Percentiles rank a stretch among this genome's conserved stretches.
Evolutionary conservation across 225 moss, liverwort and hornwort species (phyloP).

Genomic region (Bryum argenteum): DNA sequence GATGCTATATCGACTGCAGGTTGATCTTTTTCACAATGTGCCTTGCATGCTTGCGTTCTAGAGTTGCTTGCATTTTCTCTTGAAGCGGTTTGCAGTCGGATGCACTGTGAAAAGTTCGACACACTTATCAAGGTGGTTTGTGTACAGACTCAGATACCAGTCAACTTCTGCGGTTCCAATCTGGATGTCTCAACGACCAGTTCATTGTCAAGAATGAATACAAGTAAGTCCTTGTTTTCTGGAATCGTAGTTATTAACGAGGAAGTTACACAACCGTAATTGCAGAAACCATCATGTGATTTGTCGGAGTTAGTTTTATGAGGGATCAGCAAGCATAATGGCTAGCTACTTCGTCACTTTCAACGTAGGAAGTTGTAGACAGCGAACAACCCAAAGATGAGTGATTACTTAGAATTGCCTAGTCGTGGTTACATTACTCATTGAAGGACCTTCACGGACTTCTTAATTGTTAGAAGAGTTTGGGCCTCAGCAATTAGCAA

Average conservation of each 20-base stretch:
- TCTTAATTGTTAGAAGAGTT: too few relatives aligned
- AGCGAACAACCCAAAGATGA: background rate
- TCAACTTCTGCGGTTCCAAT: conserved; percentile 34
- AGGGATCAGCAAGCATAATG: background rate
- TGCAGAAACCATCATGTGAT: too few relatives aligned
- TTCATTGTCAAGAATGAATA: conserved; percentile 46
- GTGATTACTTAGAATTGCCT: background rate
- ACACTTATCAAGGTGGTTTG: conserved; percentile 9
- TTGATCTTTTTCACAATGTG: background rate
- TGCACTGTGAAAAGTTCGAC: background rate
- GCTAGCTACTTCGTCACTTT: background rate
- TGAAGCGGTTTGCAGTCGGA: background rate
- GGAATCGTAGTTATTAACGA: too few relatives aligned
- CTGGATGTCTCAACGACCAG: conserved; percentile 36
- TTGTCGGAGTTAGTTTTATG: background rate
- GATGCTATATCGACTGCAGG: conserved; percentile 42
- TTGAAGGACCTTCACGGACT: background rate
- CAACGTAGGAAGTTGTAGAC: background rate
- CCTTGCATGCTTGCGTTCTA: too few relatives aligned
- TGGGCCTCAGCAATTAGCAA: background rate
- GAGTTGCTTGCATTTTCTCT: background rate
- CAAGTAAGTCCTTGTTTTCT: conserved; percentile 37
- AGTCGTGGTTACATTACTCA: background rate
- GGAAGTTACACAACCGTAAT: too few relatives aligned
- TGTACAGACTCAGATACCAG: conserved; percentile 37